Evolutionary conservation across 2,329 filamentous ascomycete species (phyloP).

Genomic region (Apiospora phragmitis): DNA sequence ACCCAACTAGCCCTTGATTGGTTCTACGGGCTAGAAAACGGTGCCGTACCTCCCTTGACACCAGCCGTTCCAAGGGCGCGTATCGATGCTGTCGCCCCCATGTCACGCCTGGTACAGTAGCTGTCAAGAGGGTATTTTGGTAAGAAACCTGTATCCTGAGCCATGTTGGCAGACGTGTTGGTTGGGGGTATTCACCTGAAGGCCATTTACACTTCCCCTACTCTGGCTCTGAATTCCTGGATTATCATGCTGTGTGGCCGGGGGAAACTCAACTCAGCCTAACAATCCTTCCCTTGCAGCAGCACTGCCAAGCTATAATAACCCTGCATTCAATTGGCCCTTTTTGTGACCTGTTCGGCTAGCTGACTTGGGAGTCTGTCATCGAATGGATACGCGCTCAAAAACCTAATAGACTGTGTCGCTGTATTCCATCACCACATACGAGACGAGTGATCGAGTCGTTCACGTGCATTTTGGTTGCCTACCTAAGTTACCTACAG

Average conservation of each 20-base stretch:
- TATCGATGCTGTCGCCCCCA: conserved; percentile 24
- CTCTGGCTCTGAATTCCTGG: neutral
- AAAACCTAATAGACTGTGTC: neutral
- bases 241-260: neutral
- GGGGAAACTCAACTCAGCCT: neutral
- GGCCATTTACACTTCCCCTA: neutral
- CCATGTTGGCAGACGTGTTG: neutral
- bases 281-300: neutral
- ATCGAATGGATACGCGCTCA: neutral
- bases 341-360: neutral
- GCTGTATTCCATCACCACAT: neutral
- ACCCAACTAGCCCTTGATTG: conserved; percentile 37
- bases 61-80: conserved; percentile 43
- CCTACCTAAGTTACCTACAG: neutral
- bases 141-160: neutral
- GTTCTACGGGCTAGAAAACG: conserved; percentile 28
- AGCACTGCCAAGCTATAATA: neutral
- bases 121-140: conserved; percentile 7
- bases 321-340: neutral
- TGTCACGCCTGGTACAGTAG: conserved; percentile 10
- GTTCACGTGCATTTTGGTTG: neutral
- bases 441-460: neutral
- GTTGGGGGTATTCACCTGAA: neutral
- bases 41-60: conserved; percentile 32
- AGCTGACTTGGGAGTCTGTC: neutral